Evolutionary conservation across 2,329 filamentous ascomycete genomes (phyloP).

Genomic region (Fusarium staphyleae): DNA sequence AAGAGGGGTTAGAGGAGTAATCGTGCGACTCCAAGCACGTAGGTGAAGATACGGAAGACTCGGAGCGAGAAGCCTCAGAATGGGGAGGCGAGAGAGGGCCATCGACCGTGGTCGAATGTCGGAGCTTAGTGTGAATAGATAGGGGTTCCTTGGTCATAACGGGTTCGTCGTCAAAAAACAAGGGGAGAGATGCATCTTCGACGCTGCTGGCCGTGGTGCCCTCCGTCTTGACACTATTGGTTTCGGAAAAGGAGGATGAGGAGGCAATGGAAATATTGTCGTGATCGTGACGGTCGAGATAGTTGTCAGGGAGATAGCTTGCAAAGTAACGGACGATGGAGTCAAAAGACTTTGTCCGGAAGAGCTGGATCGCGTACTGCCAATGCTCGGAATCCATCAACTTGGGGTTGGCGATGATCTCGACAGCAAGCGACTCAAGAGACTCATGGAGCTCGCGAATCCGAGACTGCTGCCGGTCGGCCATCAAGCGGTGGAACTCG

Average conservation of each 20-base stretch:
- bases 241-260: conserved; percentile 50
- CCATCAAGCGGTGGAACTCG: conserved; percentile 63
- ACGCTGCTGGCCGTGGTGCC: conserved; percentile 52
- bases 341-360: conserved; percentile 65
- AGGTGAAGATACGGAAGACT: conserved; percentile 51
- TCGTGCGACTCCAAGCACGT: conserved; percentile 45
- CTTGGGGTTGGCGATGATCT: conserved; percentile 66
- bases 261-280: conserved; percentile 43
- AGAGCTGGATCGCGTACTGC: conserved; percentile 65
- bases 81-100: conserved; percentile 52
- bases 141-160: conserved; percentile 56
- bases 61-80: conserved; percentile 58
- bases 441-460: conserved; percentile 62
- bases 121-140: conserved; percentile 38
- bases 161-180: conserved; percentile 54
- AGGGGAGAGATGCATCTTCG: conserved; percentile 47
- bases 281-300: conserved; percentile 51
- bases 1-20: conserved; percentile 50
- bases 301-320: conserved; percentile 62
- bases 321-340: conserved; percentile 67
- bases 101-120: conserved; percentile 30
- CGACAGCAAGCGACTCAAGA: conserved; percentile 64
- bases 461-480: conserved; percentile 61
- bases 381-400: conserved; percentile 66
- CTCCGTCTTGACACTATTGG: conserved; percentile 47